Evolutionary conservation across 139 green algal species (phyloP), one percentile per base, ranked within the genome.

Genomic region (Picochlorum sp.): DNA sequence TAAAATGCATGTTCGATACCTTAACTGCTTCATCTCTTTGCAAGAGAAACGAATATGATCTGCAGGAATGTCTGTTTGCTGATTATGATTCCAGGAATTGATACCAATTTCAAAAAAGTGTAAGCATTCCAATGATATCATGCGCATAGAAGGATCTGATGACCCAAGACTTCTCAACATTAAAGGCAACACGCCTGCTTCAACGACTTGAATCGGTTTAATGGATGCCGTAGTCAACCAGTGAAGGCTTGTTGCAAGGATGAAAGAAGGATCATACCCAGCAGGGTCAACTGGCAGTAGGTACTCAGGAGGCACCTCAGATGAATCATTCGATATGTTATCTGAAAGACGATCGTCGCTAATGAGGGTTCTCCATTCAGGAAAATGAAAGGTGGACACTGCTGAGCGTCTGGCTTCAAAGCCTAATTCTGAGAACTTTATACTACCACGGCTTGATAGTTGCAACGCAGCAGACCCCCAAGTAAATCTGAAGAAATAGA

Each of bases 221-320:
- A 82, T 40, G 32, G 56, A 29, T 2, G 44, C 32, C 12, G 49
- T n/a, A n/a, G 51, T 47, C 55, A 88, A 57, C 22, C 30, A 54
- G 49, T 56, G 29, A 26, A 36, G 10, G 50, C 52, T 61, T 7
- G 82, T 74, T 10, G 71, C 76, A 54, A 88, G 65, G 31, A 85
- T 29, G 36, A 71, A 76, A 4, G 68, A 51, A 3, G 80, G 76
- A 50, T 88, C 80, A 29, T 85, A 80, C 0, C 45, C 80, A 2
- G 69, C 68, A 5, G 43, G 49, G 14, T 24, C n/a, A 29, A 51
- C 40, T 33, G 37, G 50, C 20, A 59, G 63, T 35, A 7, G 12
- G 29, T 22, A 28, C n/a, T 53, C 44, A 39, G 29, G 13, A 35
- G 25, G 26, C 36, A 22, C 14, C 6, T 56, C 29, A 37, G 26